A percentile compares a stretch with the other conserved stretches of the same genome.
Evolutionary conservation across 2,329 filamentous ascomycete species (phyloP).

Genomic region (Cryphonectria carpinicola): DNA sequence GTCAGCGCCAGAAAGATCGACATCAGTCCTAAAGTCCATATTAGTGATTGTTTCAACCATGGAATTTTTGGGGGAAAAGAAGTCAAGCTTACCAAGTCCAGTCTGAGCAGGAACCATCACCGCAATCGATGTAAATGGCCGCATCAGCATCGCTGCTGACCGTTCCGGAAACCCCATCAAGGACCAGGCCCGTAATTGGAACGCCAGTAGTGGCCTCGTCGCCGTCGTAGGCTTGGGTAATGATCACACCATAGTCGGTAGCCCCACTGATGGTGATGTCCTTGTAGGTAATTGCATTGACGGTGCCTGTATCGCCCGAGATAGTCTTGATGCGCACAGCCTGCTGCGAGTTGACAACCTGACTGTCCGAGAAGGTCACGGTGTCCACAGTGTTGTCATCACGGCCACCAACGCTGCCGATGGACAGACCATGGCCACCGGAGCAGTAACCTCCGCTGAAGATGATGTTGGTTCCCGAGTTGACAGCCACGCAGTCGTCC

Average conservation of each 20-base stretch:
- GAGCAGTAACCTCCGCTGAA: conserved; percentile 49
- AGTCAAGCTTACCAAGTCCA: conserved; percentile 23
- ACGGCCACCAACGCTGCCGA: conserved; percentile 60
- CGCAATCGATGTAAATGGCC: conserved; percentile 27
- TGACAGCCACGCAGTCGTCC: conserved; percentile 62
- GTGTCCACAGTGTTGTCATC: conserved; percentile 55
- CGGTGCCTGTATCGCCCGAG: conserved; percentile 13
- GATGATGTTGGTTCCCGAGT: conserved; percentile 51
- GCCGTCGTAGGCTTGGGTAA: conserved; percentile 29
- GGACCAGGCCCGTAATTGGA: conserved; percentile 25
- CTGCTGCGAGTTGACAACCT: conserved; percentile 56
- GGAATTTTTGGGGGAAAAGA: too few species aligned
- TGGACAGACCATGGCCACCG: conserved; percentile 58
- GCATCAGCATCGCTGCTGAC: conserved; percentile 16
- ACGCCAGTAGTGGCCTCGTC: conserved; percentile 22
- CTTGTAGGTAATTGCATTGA: conserved; percentile 9
- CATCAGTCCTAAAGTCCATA: not conserved
- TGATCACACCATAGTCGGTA: conserved; percentile 26
- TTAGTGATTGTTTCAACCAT: not conserved
- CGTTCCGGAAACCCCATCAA: conserved; percentile 19
- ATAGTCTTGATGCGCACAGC: conserved; percentile 37
- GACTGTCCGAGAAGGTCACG: conserved; percentile 53
- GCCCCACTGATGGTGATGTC: conserved; percentile 1
- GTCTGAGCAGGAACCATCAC: conserved; percentile 21
- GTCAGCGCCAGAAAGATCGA: conserved; percentile 21